Evolutionary conservation across 495 filamentous ascomycete species (phyloP).

Genomic region (Recurvomyces mirabilis): DNA sequence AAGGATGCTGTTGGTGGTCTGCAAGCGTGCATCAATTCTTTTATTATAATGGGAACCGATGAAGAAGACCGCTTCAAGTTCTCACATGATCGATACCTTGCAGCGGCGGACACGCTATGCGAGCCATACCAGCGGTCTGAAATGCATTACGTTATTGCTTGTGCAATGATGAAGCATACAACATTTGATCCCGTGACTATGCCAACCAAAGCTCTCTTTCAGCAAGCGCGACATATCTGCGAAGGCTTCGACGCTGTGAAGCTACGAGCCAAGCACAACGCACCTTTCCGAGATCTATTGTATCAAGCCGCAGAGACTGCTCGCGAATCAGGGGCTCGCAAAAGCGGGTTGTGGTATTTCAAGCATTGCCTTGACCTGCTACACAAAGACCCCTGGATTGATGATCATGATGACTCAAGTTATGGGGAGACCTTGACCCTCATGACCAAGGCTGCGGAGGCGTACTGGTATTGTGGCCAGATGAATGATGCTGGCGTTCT

Average conservation of each 20-base stretch:
- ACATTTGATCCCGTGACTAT: constrained; percentile 37
- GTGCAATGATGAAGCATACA: constrained; percentile 62
- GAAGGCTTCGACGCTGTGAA: constrained; percentile 62
- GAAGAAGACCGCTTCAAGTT: constrained; percentile 70
- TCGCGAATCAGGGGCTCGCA: constrained; percentile 65
- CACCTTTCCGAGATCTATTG: constrained; percentile 58
- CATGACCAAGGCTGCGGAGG: constrained; percentile 67
- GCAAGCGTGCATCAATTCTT: constrained; percentile 65
- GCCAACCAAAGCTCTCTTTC: constrained; percentile 7
- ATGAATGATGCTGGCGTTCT: constrained; percentile 51
- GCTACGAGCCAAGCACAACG: constrained; percentile 43
- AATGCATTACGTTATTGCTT: constrained; percentile 83
- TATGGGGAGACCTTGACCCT: constrained; percentile 77
- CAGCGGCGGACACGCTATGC: constrained; percentile 57
- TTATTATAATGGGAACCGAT: constrained; percentile 61
- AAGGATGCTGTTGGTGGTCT: constrained; percentile 59
- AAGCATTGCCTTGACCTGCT: constrained; percentile 63
- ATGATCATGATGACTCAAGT: constrained; percentile 50
- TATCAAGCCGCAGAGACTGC: constrained; percentile 66
- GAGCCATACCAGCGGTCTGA: constrained; percentile 54
- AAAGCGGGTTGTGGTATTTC: constrained; percentile 69
- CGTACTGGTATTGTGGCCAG: constrained; percentile 62
- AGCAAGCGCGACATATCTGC: constrained; percentile 52
- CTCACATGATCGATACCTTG: constrained; percentile 70
- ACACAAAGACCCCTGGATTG: constrained; percentile 67